A percentile compares a stretch with the other conserved stretches of the same genome.
These are phyloP conservation scores for Chara braunii DNA, from an alignment of 139 green algal genomes.

Conservation along the genomic window DNA sequence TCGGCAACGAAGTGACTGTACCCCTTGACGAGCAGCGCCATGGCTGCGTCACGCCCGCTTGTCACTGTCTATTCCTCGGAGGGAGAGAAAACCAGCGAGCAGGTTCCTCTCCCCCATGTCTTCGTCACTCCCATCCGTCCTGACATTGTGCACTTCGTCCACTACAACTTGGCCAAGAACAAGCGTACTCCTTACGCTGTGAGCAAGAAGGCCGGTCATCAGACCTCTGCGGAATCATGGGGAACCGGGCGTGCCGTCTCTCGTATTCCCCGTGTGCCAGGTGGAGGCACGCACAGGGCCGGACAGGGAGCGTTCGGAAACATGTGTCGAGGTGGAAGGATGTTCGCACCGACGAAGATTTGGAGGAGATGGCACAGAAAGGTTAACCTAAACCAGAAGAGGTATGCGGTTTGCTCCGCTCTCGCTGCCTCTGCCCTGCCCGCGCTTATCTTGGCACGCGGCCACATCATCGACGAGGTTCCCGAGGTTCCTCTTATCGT, in stretches of 20 bases:
- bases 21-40: not conserved
- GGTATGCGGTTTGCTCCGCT: constrained; percentile 87
- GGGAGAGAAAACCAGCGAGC: constrained; percentile 46
- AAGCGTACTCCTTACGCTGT: constrained; percentile 93
- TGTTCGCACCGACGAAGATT: constrained; percentile 95
- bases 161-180: constrained; percentile 96
- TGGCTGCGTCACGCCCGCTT: constrained; percentile 59
- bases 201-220: constrained; percentile 79
- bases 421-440: constrained; percentile 90
- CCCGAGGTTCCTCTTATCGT: constrained; percentile 94
- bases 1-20: no score
- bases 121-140: constrained; percentile 84
- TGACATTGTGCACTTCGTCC: constrained; percentile 79
- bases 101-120: constrained; percentile 77
- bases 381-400: constrained; percentile 96
- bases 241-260: constrained; percentile 97
- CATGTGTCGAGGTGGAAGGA: constrained; percentile 97
- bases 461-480: constrained; percentile 85
- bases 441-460: constrained; percentile 88
- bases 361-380: constrained; percentile 98
- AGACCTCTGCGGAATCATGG: constrained; percentile 98
- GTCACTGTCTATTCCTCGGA: constrained; percentile 75
- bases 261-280: constrained; percentile 97
- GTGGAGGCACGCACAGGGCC: constrained; percentile 88
- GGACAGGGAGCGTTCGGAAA: constrained; percentile 99